Evolutionary conservation across 176 grass and related monocot species (phyloP), one percentile per base, ranked within the genome.

Genomic region (Poa pratensis): DNA sequence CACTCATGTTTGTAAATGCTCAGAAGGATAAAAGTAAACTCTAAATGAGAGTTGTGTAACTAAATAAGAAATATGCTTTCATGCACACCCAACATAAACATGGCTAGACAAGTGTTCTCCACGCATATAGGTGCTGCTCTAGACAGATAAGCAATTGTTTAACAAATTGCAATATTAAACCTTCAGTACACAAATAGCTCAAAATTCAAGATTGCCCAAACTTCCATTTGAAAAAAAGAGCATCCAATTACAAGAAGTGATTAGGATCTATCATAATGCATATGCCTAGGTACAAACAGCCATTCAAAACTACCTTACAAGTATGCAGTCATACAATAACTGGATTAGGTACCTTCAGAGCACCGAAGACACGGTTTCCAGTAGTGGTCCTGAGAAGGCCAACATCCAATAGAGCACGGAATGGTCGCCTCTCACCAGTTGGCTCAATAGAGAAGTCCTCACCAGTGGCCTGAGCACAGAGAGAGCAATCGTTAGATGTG

Each of bases 321-420:
- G 24, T 51, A 51, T 51, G 6, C 30, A 69, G 5, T 20, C 10
- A 70, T 42, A 28, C 11, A 32, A 32, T 23, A 64, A 42, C 20
- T 5, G 5, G 7, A 60, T 16, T 0, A 42, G 18, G 64, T 83
- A 94, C 92, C 89, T 91, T 94, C 13, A 94, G 92, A 54, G 86
- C 83, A 84, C 83, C 89, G 37, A 94, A 94, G 16, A 94, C 86
- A 80, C 89, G 89, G 68, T 94, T 90, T 45, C 92, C 89, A 34
- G 92, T 94, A 3, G 92, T 94, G 6, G 92, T 94, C 84, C 86
- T 91, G 51, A 94, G 27, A 73, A 94, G 92, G 7, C 92, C 92
- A 1, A 91, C 92, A 89, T 94, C 92, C 66, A 94, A 71, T 4
- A 94, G 79, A 30, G 88, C 88, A 83, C 88, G 92, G 80, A 94